Conservation (phyloP, 2,329 filamentous ascomycete genomes). For the Hymenoscyphus fraxineus region DNA sequence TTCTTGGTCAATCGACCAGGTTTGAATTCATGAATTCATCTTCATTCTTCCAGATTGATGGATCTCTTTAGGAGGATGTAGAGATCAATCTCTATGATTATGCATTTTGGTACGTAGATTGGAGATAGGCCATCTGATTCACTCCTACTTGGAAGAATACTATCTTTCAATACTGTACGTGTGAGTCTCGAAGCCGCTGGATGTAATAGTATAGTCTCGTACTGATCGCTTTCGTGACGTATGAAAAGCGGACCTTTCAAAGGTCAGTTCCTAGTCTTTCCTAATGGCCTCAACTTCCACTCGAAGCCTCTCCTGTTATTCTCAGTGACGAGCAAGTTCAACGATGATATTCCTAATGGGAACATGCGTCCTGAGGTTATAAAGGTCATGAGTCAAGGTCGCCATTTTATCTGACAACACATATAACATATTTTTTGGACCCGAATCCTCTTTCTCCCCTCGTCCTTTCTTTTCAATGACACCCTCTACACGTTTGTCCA, state of each 20-base stretch:
- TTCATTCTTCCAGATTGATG: conserved; percentile 67
- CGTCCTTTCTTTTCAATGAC: neutral
- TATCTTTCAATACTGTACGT: neutral
- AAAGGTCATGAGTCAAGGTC: neutral
- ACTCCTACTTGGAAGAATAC: neutral
- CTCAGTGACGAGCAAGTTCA: neutral
- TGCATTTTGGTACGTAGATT: neutral
- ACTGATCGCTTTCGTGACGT: neutral
- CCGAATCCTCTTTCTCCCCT: neutral
- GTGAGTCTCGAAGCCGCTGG: no score
- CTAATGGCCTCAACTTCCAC: neutral
- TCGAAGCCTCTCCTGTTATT: neutral
- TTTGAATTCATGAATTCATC: conserved; percentile 52
- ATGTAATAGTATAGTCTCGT: neutral
- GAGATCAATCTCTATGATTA: neutral
- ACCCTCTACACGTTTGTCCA: neutral
- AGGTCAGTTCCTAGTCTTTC: neutral
- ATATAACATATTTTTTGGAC: neutral
- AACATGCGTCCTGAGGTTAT: neutral
- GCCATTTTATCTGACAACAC: neutral
- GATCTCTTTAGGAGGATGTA: conserved; percentile 24
- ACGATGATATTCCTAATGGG: neutral
- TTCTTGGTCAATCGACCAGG: conserved; percentile 65
- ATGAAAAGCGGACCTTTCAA: neutral
- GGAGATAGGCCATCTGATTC: neutral